These are phyloP conservation scores for Apiospora malaysiana DNA, from an alignment of 2,329 filamentous ascomycete genomes.

Conservation along the genomic window DNA sequence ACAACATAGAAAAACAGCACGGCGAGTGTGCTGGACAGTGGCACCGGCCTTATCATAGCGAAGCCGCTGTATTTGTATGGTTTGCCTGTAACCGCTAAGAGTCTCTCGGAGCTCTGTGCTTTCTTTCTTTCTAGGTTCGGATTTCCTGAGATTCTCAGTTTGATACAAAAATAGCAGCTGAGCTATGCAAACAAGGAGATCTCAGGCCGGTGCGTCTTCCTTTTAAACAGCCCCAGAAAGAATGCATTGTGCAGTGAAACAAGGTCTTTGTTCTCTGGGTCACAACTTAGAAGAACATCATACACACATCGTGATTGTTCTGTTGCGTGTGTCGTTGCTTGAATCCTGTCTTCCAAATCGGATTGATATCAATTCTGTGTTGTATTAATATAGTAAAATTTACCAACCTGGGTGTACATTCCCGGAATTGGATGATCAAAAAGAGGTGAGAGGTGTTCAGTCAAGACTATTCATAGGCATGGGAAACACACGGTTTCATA, in stretches of 20 bases:
- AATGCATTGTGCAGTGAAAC: not conserved
- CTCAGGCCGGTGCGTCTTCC: too few relatives aligned
- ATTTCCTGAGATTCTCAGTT: not conserved
- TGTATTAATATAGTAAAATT: too few relatives aligned
- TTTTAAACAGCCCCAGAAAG: too few relatives aligned
- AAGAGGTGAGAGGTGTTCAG: not conserved
- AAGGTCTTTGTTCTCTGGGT: not conserved
- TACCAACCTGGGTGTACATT: too few relatives aligned
- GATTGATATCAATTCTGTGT: too few relatives aligned
- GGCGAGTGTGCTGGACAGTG: not conserved
- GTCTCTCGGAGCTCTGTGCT: too few relatives aligned
- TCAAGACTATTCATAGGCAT: not conserved
- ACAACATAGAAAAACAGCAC: not conserved
- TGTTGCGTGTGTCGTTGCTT: not conserved
- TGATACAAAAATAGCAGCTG: too few relatives aligned
- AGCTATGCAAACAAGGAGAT: not conserved
- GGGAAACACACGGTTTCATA: not conserved
- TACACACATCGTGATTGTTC: not conserved
- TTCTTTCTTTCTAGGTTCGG: too few relatives aligned
- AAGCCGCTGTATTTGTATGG: not conserved
- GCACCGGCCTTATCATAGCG: not conserved
- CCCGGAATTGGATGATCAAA: too few relatives aligned
- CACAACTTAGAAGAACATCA: not conserved
- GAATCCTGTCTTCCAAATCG: not conserved
- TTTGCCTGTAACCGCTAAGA: not conserved